Percentiles rank a stretch among this genome's conserved stretches.
Conservation (phyloP, 1,284 basidiomycete genomes). For the Xerocomus subilludens region DNA sequence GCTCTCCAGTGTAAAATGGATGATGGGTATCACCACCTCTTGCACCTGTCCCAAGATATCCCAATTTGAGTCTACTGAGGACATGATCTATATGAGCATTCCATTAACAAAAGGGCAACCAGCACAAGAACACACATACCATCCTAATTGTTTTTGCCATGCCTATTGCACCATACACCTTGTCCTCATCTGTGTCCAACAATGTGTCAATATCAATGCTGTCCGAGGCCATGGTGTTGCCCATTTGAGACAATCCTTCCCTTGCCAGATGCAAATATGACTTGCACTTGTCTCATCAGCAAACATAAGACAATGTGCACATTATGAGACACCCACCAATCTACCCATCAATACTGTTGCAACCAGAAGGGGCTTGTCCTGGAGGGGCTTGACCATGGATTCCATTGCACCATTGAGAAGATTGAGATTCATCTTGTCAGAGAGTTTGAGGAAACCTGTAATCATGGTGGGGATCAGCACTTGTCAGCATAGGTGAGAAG, state of each 20-base stretch:
- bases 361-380: constrained; percentile 86
- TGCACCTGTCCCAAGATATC: constrained; percentile 86
- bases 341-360: constrained; percentile 84
- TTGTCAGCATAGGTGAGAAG: neutral
- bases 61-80: constrained; percentile 76
- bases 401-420: constrained; percentile 86
- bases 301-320: neutral
- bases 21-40: constrained; percentile 82
- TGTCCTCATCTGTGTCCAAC: constrained; percentile 77
- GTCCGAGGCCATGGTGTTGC: constrained; percentile 58
- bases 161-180: constrained; percentile 87
- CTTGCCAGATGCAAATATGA: constrained; percentile 83
- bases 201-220: constrained; percentile 64
- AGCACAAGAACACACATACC: constrained; percentile 56
- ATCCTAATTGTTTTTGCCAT: constrained; percentile 84
- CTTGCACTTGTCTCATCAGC: constrained; percentile 66
- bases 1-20: constrained; percentile 80
- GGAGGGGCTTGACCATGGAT: constrained; percentile 87
- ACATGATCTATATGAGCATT: constrained; percentile 64
- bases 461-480: neutral
- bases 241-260: constrained; percentile 69
- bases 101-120: constrained; percentile 14
- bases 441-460: constrained; percentile 83
- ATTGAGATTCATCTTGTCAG: constrained; percentile 91
- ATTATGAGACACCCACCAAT: constrained; percentile 63